Evolutionary conservation across 495 filamentous ascomycete species (phyloP).

Genomic region (Penicilliopsis zonata): DNA sequence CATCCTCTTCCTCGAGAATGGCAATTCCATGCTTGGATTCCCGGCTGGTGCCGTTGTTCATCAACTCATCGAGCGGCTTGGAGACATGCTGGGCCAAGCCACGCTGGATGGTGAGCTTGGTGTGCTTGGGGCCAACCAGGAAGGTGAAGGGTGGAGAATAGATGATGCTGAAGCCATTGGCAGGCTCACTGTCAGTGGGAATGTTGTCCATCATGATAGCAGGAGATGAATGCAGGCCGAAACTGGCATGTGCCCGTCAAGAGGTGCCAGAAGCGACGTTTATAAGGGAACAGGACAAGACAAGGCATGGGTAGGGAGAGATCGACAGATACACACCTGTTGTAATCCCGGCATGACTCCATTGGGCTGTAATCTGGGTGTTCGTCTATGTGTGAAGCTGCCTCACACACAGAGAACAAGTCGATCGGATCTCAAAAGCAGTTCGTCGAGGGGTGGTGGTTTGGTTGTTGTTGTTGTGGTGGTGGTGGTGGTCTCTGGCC

Average conservation of each 20-base stretch:
- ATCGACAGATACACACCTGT: slow-evolving; percentile 3
- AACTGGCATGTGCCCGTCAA: neutral
- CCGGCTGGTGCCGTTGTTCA: slow-evolving; percentile 33
- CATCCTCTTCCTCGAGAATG: slow-evolving; percentile 32
- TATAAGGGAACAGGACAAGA: neutral
- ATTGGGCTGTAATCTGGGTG: slow-evolving; percentile 2
- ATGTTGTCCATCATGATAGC: slow-evolving; percentile 2
- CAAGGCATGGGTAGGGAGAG: neutral
- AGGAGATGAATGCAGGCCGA: no score
- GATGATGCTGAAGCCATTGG: slow-evolving; percentile 22
- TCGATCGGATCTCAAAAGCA: no score
- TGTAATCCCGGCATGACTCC: slow-evolving; percentile 6
- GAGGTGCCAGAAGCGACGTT: no score
- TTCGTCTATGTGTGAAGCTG: no score
- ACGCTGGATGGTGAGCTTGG: slow-evolving; percentile 35
- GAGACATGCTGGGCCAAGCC: slow-evolving; percentile 36
- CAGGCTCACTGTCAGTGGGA: slow-evolving; percentile 7
- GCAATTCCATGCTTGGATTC: slow-evolving; percentile 34
- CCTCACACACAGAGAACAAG: no score
- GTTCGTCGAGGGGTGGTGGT: no score
- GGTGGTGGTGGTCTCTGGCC: no score
- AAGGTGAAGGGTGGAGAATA: slow-evolving; percentile 35
- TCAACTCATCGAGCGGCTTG: slow-evolving; percentile 29
- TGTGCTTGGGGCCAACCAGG: slow-evolving; percentile 32
- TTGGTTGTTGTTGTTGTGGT: no score